Percentiles rank a stretch among this genome's conserved stretches.
Evolutionary conservation across 306 rosid genomes (phyloP).

Genomic region (Alnus glutinosa): DNA sequence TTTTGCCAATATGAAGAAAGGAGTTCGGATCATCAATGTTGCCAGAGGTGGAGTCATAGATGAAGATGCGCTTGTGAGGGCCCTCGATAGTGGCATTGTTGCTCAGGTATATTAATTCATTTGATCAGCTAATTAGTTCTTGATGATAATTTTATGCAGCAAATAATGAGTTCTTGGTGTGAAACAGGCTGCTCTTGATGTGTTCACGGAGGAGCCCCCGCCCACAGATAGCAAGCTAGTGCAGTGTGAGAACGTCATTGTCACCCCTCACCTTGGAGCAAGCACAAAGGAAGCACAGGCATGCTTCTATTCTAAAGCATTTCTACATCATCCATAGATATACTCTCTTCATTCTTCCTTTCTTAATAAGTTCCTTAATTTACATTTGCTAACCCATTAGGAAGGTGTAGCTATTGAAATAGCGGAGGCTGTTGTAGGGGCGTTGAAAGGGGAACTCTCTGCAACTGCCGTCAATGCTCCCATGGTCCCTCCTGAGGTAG

Average conservation of each 20-base stretch:
- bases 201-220: constrained; percentile 85
- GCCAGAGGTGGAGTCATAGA: constrained; percentile 96
- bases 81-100: constrained; percentile 78
- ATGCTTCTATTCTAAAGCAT: constrained; percentile 5
- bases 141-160: not conserved
- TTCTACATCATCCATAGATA: not conserved
- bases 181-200: constrained; percentile 88
- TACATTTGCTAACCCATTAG: constrained; percentile 29
- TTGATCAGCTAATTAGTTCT: too few relatives aligned
- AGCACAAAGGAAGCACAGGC: constrained; percentile 99
- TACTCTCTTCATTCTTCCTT: not conserved
- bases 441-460: constrained; percentile 86
- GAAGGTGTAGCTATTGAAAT: constrained; percentile 98
- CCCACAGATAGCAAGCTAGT: constrained; percentile 73
- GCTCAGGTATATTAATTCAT: constrained; percentile 58
- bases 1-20: constrained; percentile 78
- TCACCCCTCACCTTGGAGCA: constrained; percentile 94
- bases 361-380: not conserved
- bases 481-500: constrained; percentile 97
- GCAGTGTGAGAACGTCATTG: constrained; percentile 77
- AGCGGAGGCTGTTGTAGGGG: constrained; percentile 96
- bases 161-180: constrained; percentile 11
- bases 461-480: constrained; percentile 98
- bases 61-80: constrained; percentile 78
- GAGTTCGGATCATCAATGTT: constrained; percentile 76